Percentiles rank a stretch among this genome's conserved stretches.
These are phyloP conservation scores for Periconia digitata DNA, from an alignment of 2,329 filamentous ascomycete genomes.

Conservation along the genomic window DNA sequence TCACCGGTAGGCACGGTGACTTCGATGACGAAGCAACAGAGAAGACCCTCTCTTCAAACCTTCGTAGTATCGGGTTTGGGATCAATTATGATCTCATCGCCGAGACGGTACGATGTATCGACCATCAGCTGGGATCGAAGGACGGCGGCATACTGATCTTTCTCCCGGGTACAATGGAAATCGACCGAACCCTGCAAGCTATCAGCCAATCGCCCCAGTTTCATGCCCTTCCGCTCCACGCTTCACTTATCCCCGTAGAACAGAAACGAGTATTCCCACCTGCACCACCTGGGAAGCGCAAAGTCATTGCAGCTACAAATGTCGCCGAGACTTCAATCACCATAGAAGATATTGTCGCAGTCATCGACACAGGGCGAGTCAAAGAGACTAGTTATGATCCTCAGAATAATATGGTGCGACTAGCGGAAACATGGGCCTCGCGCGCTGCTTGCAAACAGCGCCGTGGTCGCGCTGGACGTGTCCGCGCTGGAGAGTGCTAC, in stretches of 20 bases:
- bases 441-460: conserved; percentile 92
- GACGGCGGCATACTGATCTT: conserved; percentile 94
- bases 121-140: conserved; percentile 70
- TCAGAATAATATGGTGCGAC: conserved; percentile 87
- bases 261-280: conserved; percentile 83
- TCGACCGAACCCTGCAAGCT: conserved; percentile 74
- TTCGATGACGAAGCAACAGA: conserved; percentile 55
- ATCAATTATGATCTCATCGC: conserved; percentile 91
- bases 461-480: conserved; percentile 88
- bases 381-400: conserved; percentile 96
- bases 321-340: conserved; percentile 98
- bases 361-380: conserved; percentile 92
- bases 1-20: conserved; percentile 55
- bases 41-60: conserved; percentile 42
- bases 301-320: conserved; percentile 93
- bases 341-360: conserved; percentile 94
- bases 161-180: conserved; percentile 87
- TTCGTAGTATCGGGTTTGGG: conserved; percentile 62
- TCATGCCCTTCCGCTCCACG: conserved; percentile 85
- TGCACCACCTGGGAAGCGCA: conserved; percentile 77
- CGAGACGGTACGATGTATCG: conserved; percentile 78
- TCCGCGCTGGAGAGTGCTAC: conserved; percentile 88
- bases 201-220: conserved; percentile 67
- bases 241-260: conserved; percentile 83
- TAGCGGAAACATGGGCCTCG: conserved; percentile 95